Evolutionary conservation across 345 rosid genomes (phyloP), one percentile per base, ranked within the genome.

Genomic region (Bruguiera parviflora): DNA sequence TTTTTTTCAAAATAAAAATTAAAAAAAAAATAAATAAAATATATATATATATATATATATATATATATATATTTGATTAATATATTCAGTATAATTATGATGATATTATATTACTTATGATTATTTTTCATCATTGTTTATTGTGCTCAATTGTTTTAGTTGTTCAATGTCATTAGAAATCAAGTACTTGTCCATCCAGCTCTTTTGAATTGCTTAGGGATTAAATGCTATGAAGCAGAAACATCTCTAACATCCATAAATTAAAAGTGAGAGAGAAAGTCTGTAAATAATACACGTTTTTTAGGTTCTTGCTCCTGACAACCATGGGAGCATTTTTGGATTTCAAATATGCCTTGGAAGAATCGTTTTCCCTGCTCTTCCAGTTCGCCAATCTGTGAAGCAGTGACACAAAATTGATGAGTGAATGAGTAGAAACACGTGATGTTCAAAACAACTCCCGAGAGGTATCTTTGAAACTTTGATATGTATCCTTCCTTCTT

Each of bases 301-400:
- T 73, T 91, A 65, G 7, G 65, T 69, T 64, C 79, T 74, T 33
- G 77, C 86, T 69, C 83, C 74, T 63, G 79, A 55, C 25, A 67
- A 75, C 92, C 86, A 52, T 91, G 96, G 78, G 84, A 87, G 72
- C 66, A 80, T 68, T 88, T 91, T 77, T 91, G 98, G 62, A 88
- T 70, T 61, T 81, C 79, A 55, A 89, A 61, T 78, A 94, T 77
- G 67, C 89, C 89, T 64, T 63, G 84, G 71, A 89, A 60, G 75
- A 81, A 72, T 60, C 75, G 81, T 69, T 81, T 91, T 82, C 96
- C 86, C 77, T 70, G 80, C 73, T 83, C 83, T 77, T 94, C 97
- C 80, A 94, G 78, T 59, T 69, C 73, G 35, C 83, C 88, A 78
- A 87, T 82, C 98, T 94, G 82, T 62, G 33, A 60, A 75, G 19